These are phyloP conservation scores for Paramecium caudatum DNA, from an alignment of 73 alveolate species.

Conservation along the genomic window DNA sequence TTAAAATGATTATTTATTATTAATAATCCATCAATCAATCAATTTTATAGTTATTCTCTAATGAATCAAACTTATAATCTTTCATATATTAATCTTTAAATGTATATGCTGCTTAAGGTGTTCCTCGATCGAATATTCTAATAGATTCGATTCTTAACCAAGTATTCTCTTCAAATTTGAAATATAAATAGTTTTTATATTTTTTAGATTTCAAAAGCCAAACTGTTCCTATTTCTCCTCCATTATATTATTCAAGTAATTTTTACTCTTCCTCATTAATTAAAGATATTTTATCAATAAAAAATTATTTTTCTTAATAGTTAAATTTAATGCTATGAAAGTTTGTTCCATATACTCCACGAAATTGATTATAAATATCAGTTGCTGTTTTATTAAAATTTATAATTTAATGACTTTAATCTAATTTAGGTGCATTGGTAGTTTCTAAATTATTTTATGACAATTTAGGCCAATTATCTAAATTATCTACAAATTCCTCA, in stretches of 20 bases:
- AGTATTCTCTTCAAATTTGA: slow-evolving; percentile 43
- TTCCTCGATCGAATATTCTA: neutral
- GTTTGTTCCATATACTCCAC: slow-evolving; percentile 69
- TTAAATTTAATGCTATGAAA: slow-evolving; percentile 42
- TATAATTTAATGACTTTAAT: neutral
- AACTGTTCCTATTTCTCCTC: slow-evolving; percentile 55
- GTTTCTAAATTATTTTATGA: neutral
- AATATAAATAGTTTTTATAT: slow-evolving; percentile 61
- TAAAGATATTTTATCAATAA: neutral
- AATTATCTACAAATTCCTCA: slow-evolving; percentile 48
- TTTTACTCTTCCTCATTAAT: slow-evolving; percentile 37
- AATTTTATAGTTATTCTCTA: too few species aligned
- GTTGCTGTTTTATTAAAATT: slow-evolving; percentile 3
- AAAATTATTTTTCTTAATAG: slow-evolving; percentile 16
- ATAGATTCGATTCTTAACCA: slow-evolving; percentile 59
- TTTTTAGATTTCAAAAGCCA: slow-evolving; percentile 50
- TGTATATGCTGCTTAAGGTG: neutral
- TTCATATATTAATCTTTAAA: slow-evolving; percentile 22
- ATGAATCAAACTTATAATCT: slow-evolving; percentile 5
- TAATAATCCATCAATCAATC: too few species aligned
- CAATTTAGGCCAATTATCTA: neutral
- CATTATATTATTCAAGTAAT: neutral
- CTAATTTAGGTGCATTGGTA: slow-evolving; percentile 66
- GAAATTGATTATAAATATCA: neutral
- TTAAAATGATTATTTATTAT: slow-evolving; percentile 49